Conservation (phyloP, 192 early-diverging fungal species). For the Gaertneriomyces semiglobifer region DNA sequence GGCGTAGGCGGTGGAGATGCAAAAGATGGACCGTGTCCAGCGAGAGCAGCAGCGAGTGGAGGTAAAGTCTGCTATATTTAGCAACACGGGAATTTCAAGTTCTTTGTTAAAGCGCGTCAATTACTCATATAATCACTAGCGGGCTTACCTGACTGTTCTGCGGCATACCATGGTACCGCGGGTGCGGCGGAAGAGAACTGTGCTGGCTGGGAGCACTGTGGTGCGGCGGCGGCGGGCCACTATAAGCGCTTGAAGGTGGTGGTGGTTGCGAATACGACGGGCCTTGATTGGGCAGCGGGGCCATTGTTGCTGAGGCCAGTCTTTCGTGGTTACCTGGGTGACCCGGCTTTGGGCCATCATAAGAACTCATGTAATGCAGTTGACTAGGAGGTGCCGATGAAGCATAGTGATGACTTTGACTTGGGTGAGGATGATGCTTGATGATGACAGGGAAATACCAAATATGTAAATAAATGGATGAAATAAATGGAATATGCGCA, state of each 20-base stretch:
- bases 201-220: background rate
- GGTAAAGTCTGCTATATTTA: slow-evolving; percentile 11
- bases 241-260: background rate
- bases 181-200: background rate
- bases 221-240: background rate
- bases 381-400: background rate
- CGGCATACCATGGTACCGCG: slow-evolving; percentile 1
- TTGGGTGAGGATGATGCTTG: background rate
- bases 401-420: slow-evolving; percentile 5
- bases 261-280: background rate
- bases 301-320: background rate
- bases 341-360: background rate
- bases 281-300: background rate
- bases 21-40: slow-evolving; percentile 20
- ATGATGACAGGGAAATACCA: too few relatives aligned
- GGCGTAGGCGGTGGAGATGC: slow-evolving; percentile 25
- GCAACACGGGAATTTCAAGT: background rate
- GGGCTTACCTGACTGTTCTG: slow-evolving; percentile 4
- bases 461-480: too few relatives aligned
- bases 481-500: too few relatives aligned
- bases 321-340: too few relatives aligned
- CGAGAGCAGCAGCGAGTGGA: slow-evolving; percentile 19
- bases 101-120: background rate
- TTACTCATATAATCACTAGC: background rate
- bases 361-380: slow-evolving; percentile 5